phyloP scores from a whole-genome alignment of 352 stramenopile species.

The Pythium chondricola region DNA sequence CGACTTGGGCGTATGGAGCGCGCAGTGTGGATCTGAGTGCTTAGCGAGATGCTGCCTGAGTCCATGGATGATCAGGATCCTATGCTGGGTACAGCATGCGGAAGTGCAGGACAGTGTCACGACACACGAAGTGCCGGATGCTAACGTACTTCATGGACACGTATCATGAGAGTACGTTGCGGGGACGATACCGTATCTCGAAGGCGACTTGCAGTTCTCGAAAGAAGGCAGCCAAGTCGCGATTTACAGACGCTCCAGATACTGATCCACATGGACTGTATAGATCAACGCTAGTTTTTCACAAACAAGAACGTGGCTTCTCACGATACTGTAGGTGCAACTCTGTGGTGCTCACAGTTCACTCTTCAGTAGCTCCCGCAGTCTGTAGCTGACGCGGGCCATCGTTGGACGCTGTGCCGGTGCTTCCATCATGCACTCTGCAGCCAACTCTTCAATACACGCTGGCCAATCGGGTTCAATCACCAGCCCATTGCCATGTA shows the following conservation, averaged over 20 bases:
- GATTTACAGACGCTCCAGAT: not conserved
- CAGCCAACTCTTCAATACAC: not conserved
- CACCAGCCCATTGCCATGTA: not conserved
- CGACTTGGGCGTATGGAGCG: no score
- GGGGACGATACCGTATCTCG: no score
- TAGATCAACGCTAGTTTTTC: not conserved
- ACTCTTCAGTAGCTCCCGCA: not conserved
- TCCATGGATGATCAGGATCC: no score
- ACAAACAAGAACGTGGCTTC: not conserved
- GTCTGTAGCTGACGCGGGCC: not conserved
- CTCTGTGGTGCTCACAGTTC: not conserved
- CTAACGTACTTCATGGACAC: no score
- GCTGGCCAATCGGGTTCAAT: not conserved
- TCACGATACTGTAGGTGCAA: not conserved
- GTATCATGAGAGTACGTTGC: no score
- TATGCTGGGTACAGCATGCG: no score
- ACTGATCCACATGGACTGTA: not conserved
- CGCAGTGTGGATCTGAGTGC: no score
- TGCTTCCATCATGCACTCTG: not conserved
- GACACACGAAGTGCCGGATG: no score
- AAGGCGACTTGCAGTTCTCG: no score
- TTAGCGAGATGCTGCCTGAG: no score
- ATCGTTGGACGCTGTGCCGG: not conserved
- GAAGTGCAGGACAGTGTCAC: no score
- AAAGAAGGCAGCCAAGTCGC: no score